Percentiles rank a stretch among this genome's conserved stretches.
phyloP scores from a whole-genome alignment of 805 yeast genomes.

The Millerago galiae region DNA sequence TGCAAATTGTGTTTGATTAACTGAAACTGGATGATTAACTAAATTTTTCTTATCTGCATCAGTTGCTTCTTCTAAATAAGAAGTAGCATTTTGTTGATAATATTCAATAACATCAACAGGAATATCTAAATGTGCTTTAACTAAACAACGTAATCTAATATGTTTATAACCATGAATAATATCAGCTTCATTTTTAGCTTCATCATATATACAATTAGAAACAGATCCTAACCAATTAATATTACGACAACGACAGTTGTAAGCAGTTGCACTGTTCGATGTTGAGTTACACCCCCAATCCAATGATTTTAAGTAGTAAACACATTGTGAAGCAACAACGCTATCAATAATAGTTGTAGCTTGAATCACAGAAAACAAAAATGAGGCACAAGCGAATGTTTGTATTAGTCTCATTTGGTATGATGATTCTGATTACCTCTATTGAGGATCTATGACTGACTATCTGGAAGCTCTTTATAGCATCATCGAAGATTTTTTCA shows the following conservation, averaged over 20 bases:
- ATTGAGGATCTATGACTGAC: neutral
- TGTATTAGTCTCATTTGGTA: conserved; percentile 1
- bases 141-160: conserved; percentile 29
- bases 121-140: conserved; percentile 29
- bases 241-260: conserved; percentile 36
- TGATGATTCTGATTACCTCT: neutral
- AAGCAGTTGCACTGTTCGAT: conserved; percentile 28
- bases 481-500: neutral
- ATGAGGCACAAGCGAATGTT: neutral
- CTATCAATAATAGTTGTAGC: conserved; percentile 28
- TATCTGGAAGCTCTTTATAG: too few species aligned
- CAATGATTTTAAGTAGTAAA: conserved; percentile 31
- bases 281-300: conserved; percentile 39
- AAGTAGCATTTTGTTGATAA: conserved; percentile 31
- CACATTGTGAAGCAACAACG: conserved; percentile 34
- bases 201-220: conserved; percentile 33
- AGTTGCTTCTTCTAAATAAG: conserved; percentile 27
- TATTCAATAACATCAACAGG: conserved; percentile 28
- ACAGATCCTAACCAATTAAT: conserved; percentile 39
- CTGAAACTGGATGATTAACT: conserved; percentile 28
- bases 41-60: conserved; percentile 17
- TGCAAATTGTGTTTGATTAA: conserved; percentile 26
- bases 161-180: conserved; percentile 36
- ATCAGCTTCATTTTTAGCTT: conserved; percentile 19
- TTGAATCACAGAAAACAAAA: conserved; percentile 2